Conservation (phyloP, 2,329 filamentous ascomycete species). For the Amesomyces nigricolor region DNA sequence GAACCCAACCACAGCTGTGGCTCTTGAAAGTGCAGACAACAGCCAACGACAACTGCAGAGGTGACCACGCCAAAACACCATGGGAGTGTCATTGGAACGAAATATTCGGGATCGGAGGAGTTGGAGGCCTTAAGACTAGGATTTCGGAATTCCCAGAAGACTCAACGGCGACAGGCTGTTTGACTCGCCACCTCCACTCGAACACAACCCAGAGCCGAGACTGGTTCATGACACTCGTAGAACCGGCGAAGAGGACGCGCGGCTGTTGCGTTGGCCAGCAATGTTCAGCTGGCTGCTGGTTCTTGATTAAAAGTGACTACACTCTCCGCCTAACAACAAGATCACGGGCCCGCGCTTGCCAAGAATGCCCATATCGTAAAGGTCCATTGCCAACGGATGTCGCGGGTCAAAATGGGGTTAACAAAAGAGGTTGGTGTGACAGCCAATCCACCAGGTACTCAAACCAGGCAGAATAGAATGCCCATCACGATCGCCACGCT, state of each 20-base stretch:
- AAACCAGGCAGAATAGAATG: conserved; percentile 13
- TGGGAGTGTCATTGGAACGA: background rate
- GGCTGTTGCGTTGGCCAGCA: background rate
- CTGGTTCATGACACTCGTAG: background rate
- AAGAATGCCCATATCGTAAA: conserved; percentile 25
- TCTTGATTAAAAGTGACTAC: conserved; percentile 27
- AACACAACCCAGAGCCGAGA: background rate
- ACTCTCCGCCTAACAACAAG: conserved; percentile 25
- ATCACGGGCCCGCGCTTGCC: conserved; percentile 24
- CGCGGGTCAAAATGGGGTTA: conserved; percentile 13
- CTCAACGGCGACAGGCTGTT: background rate
- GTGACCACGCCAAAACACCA: background rate
- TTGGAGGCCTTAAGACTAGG: too few relatives aligned
- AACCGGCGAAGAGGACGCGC: background rate
- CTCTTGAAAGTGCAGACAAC: conserved; percentile 16
- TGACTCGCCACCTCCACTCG: too few relatives aligned
- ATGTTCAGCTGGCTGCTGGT: background rate
- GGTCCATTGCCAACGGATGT: conserved; percentile 21
- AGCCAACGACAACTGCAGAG: conserved; percentile 19
- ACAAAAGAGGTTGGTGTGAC: conserved; percentile 11
- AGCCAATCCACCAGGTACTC: conserved; percentile 10
- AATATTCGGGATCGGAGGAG: too few relatives aligned
- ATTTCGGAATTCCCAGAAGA: too few relatives aligned
- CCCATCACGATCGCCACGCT: conserved; percentile 15
- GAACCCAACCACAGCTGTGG: conserved; percentile 14